These are phyloP conservation scores for Apiotrichum veenhuisii DNA, from an alignment of 1,284 basidiomycete genomes.

Conservation along the genomic window DNA sequence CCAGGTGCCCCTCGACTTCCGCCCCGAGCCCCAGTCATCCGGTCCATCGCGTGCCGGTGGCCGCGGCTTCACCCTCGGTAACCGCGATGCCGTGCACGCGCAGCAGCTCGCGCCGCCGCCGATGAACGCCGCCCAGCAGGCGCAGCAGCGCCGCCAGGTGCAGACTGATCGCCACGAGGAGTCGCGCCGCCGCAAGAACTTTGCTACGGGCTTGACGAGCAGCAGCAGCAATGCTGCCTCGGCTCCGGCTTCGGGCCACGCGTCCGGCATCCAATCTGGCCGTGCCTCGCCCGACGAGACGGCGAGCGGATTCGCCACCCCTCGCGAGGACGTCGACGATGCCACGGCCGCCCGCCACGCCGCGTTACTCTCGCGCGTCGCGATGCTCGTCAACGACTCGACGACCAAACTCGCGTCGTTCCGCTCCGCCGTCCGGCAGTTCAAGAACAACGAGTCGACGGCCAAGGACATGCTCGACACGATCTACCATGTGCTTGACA, in stretches of 20 bases:
- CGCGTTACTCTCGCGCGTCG: constrained; percentile 65
- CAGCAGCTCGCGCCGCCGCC: constrained; percentile 37
- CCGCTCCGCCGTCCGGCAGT: constrained; percentile 74
- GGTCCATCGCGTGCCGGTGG: constrained; percentile 15
- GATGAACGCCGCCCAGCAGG: constrained; percentile 40
- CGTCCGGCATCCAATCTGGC: too few relatives aligned
- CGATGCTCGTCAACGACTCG: constrained; percentile 65
- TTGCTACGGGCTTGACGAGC: constrained; percentile 60
- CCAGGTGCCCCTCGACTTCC: constrained; percentile 73
- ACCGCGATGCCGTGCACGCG: constrained; percentile 19
- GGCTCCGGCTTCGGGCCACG: constrained; percentile 7
- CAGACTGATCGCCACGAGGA: constrained; percentile 43
- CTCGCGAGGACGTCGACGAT: constrained; percentile 47
- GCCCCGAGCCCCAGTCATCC: constrained; percentile 37
- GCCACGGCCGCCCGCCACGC: constrained; percentile 57
- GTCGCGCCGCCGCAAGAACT: constrained; percentile 52
- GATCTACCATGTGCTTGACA: constrained; percentile 77
- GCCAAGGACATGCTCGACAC: constrained; percentile 83
- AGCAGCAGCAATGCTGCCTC: constrained; percentile 1
- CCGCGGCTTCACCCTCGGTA: constrained; percentile 34
- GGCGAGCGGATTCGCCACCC: constrained; percentile 36
- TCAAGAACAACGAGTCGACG: constrained; percentile 69
- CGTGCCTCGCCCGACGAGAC: constrained; percentile 10
- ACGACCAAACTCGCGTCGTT: constrained; percentile 70
- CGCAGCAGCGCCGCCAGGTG: constrained; percentile 37